Base-by-base conservation (phyloP, 2,329 filamentous ascomycete species). In the Paecilomyces sp. region DNA sequence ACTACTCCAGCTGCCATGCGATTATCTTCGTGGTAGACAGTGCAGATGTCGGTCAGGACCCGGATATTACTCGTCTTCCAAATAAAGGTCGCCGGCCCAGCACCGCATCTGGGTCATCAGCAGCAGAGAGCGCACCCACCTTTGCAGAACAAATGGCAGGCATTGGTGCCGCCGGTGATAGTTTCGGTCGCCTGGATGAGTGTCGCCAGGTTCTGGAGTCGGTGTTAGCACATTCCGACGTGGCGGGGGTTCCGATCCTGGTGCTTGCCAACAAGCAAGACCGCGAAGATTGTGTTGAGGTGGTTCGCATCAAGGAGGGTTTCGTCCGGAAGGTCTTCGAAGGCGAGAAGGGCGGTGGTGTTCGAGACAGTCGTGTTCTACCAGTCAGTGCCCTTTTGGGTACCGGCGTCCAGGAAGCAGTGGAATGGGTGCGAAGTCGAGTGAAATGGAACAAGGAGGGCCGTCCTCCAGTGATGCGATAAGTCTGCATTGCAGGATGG, bases 181-280 rank as follows among this genome's bases (percentile, higher is more conserved):
- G 75, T 59, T 75, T 77, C 57, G 74, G 75, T 24, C 82, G 93
- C 2, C 76, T 97, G 52, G 90, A 92, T 54, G 94, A 99, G 80
- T 97, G 94, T 74, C 84, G 90, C 31, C 80, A 92, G 52, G 92
- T 97, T 54, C 82, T 99, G 24, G 93, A 97, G 76, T 89, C 91
- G 66, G 92, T 97, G 55, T 79, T 99, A 68, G 88, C 91, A 72
- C 87, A 93, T 74, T 85, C 89, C 51, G 92, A 96, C 70, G 90
- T 93, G 2, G 90, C 92, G 67, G 93, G 94, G 12, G 92, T 99
- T 62, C 94, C 94, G 24, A 82, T 99, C 58, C 78, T 99, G 59
- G 90, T 99, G 55, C 79, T 99, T 65, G 94, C 94, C 62, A 99
- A 99, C 74, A 99, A 99, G 78, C 94, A 99, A 78, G 94, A 99